Conservation (phyloP, 139 green algal genomes). For the Pedinophyceae sp. region DNA sequence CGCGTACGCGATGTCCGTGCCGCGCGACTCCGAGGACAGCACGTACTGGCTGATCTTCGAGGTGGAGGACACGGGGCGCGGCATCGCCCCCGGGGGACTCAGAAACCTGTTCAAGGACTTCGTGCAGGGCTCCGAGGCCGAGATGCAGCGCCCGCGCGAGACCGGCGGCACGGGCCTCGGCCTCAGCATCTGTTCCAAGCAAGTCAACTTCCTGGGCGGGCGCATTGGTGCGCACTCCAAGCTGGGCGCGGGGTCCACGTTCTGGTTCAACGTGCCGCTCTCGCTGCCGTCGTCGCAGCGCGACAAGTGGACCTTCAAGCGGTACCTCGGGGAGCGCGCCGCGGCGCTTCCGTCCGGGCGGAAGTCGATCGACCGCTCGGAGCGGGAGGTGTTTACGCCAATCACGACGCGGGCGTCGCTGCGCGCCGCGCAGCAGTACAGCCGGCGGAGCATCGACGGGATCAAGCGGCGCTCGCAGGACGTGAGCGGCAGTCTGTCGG, state of each 20-base stretch:
- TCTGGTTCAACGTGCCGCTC: conserved; percentile 65
- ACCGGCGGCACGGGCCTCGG: conserved; percentile 46
- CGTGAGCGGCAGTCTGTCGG: too few species aligned
- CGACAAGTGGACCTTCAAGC: not conserved
- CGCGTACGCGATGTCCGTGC: too few species aligned
- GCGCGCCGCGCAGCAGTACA: too few species aligned
- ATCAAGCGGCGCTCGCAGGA: too few species aligned
- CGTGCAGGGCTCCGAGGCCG: conserved; percentile 54
- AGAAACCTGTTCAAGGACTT: conserved; percentile 54
- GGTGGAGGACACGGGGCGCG: conserved; percentile 50
- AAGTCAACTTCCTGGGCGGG: conserved; percentile 60
- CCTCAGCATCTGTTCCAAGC: conserved; percentile 53
- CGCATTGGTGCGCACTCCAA: conserved; percentile 48
- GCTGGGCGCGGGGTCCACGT: conserved; percentile 28
- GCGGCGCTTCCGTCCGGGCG: too few species aligned
- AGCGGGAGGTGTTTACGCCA: too few species aligned
- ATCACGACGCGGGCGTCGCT: too few species aligned
- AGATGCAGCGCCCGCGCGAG: conserved; percentile 44
- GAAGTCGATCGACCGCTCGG: too few species aligned
- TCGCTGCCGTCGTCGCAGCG: conserved; percentile 6
- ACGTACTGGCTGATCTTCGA: conserved; percentile 48
- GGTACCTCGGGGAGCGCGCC: not conserved
- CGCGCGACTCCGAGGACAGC: not conserved
- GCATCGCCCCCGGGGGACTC: conserved; percentile 32
- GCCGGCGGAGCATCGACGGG: too few species aligned